Evolutionary conservation across 352 stramenopile species (phyloP).

Genomic region (Pythium vanterpoolii): DNA sequence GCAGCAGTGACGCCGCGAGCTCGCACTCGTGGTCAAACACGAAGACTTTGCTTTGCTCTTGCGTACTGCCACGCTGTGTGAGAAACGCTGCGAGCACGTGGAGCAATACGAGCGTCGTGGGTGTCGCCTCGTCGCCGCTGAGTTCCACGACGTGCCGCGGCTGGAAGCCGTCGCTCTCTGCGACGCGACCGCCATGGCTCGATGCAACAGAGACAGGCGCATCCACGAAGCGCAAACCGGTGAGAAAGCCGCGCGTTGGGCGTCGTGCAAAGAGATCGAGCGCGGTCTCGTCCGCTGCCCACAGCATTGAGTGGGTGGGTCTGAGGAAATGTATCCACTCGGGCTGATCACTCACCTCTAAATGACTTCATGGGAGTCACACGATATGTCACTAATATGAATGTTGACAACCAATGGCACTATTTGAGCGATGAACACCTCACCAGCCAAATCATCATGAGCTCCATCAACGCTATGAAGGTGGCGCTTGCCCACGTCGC

Average conservation of each 20-base stretch:
- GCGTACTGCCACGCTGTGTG: slow-evolving; percentile 9
- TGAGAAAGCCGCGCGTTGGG: slow-evolving; percentile 47
- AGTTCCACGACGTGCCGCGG: slow-evolving; percentile 66
- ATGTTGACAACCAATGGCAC: not conserved
- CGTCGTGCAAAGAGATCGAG: slow-evolving; percentile 70
- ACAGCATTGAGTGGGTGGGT: slow-evolving; percentile 31
- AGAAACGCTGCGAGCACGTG: slow-evolving; percentile 60
- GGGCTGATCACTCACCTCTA: too few relatives aligned
- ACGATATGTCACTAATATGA: not conserved
- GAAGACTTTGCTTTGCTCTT: slow-evolving; percentile 33
- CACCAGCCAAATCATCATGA: not conserved
- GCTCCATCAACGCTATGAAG: not conserved
- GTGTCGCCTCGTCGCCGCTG: slow-evolving; percentile 35
- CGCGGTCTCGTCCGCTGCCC: slow-evolving; percentile 60
- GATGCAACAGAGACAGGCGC: slow-evolving; percentile 22
- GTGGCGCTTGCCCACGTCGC: slow-evolving; percentile 44
- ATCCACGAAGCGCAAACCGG: slow-evolving; percentile 52
- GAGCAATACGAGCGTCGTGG: slow-evolving; percentile 44
- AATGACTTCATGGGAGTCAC: slow-evolving; percentile 7
- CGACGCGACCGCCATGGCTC: not conserved
- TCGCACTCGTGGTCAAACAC: slow-evolving; percentile 69
- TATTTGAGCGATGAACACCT: not conserved
- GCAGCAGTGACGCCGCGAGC: slow-evolving; percentile 27
- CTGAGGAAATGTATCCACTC: not conserved
- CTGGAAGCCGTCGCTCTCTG: slow-evolving; percentile 34